Base-by-base conservation (phyloP, 805 yeast genomes). In the Ogataea corticis region DNA sequence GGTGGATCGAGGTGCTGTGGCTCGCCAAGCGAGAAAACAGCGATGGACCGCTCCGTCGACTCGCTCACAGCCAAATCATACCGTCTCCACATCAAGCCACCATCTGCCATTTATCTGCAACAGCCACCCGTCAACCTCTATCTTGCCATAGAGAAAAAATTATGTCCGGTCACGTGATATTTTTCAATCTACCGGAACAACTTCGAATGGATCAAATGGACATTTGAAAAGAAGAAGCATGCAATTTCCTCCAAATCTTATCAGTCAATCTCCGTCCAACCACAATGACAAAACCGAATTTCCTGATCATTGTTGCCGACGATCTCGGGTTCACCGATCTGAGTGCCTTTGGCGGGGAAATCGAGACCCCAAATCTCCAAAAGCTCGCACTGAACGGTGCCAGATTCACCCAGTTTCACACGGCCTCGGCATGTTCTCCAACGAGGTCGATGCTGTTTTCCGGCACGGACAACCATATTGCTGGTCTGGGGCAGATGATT, bases 391-490 rank as follows among this genome's bases (percentile, higher is more conserved):
- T 56, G 7, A 55, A 59, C 7, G 84, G 85, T 4, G 53, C 72
- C 16, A 57, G 79, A 36, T 75, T 79, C 52, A 76, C 83, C 10
- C 79, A 80, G 48, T 80, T 80, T 61, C 82, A 80, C 49, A 75
- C 85, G 2, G 84, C 84, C 3, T 72, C 83, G 2, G 84, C 85
- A 1, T 80, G 85, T 52, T 79, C 85, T 2, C 85, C 85, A 7
- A 80, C 85, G 0, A 63, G 85, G 47, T 79, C 84, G 11, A 79
- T 79, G 79, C 66, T 80, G 3, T 60, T 80, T 34, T 74, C 80
- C 2, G 86, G 85, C 3, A 78, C 83, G 4, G 84, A 80, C 54
- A 77, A 80, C 55, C 83, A 80, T 50, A 70, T 79, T 57, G 82
- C 82, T 11, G 84, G 84, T 1, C 55, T 77, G 41, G 83, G 83